Conservation (phyloP, 2,329 filamentous ascomycete genomes). For the Blastomyces silverae region DNA sequence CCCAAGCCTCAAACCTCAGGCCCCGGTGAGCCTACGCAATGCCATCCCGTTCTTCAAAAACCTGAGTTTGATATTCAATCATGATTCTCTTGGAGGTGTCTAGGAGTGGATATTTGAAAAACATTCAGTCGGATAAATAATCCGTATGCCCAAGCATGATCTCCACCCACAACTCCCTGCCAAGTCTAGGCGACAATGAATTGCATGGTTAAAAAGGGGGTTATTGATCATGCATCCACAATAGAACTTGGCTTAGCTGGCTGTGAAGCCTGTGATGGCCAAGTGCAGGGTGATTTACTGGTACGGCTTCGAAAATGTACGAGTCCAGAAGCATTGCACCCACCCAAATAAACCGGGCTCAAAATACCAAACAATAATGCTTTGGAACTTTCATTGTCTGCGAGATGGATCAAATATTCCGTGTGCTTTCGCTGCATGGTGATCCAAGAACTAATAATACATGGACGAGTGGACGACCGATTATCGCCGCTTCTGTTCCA, state of each 20-base stretch:
- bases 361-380: background rate
- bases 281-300: background rate
- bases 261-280: background rate
- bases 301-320: background rate
- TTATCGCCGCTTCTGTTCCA: background rate
- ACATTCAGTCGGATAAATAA: too few relatives aligned
- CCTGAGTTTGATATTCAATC: background rate
- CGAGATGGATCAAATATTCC: background rate
- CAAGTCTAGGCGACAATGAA: background rate
- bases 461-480: background rate
- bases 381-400: background rate
- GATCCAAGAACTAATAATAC: background rate
- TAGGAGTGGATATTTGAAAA: too few relatives aligned
- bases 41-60: background rate
- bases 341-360: background rate
- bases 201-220: background rate
- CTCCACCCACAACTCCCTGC: background rate
- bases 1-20: too few relatives aligned
- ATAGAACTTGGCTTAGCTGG: background rate
- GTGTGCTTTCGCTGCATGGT: background rate
- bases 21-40: too few relatives aligned
- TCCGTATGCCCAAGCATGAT: background rate
- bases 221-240: background rate
- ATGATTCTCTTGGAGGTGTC: too few relatives aligned
- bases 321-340: background rate